Evolutionary conservation across 1,284 basidiomycete genomes (phyloP).

Genomic region (Dichomitus squalens): DNA sequence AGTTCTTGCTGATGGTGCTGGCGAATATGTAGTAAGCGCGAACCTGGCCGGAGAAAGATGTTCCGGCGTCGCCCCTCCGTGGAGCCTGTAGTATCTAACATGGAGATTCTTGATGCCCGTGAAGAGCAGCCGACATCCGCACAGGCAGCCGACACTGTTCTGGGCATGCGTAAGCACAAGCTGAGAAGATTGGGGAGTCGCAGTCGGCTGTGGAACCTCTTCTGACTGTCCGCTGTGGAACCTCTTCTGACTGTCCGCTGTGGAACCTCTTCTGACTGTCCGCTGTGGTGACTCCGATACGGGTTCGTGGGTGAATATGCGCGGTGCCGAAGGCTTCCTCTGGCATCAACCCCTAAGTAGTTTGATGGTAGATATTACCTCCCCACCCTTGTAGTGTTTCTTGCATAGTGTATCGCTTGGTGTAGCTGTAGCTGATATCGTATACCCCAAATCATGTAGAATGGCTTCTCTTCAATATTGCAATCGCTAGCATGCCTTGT

Average conservation of each 20-base stretch:
- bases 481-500: neutral
- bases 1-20: neutral
- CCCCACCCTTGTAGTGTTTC: neutral
- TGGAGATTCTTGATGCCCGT: neutral
- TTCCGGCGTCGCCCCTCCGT: slow-evolving; percentile 6
- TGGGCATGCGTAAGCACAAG: slow-evolving; percentile 11
- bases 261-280: slow-evolving; percentile 17
- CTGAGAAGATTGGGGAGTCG: slow-evolving; percentile 16
- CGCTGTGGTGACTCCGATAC: too few relatives aligned
- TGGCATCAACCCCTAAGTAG: neutral
- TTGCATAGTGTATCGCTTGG: neutral
- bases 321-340: neutral
- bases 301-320: neutral
- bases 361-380: neutral
- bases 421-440: slow-evolving; percentile 12
- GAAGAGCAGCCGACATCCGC: neutral
- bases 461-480: neutral
- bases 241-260: slow-evolving; percentile 18
- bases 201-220: slow-evolving; percentile 20
- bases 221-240: slow-evolving; percentile 19
- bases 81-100: neutral
- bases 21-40: slow-evolving; percentile 2
- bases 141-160: slow-evolving; percentile 3
- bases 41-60: neutral
- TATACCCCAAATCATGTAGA: neutral